A percentile compares a stretch with the other conserved stretches of the same genome.
These are phyloP conservation scores for Tolypocladium endophyticum DNA, from an alignment of 2,329 filamentous ascomycete genomes.

Conservation along the genomic window DNA sequence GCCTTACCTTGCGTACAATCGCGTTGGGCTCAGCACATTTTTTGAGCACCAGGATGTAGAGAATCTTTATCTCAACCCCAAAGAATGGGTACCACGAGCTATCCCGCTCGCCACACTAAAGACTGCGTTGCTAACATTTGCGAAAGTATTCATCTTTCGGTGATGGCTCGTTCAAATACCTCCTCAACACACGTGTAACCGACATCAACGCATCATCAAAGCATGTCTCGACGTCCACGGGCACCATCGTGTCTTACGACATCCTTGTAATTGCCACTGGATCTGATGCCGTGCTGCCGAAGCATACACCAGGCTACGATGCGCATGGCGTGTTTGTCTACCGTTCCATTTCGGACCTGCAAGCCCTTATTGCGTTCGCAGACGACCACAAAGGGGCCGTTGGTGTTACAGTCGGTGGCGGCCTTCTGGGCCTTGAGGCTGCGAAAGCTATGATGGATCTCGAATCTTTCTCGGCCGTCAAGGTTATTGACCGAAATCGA, in stretches of 20 bases:
- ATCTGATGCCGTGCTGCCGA: slow-evolving; percentile 67
- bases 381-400: slow-evolving; percentile 54
- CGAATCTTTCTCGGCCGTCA: slow-evolving; percentile 61
- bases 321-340: slow-evolving; percentile 84
- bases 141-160: no score
- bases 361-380: slow-evolving; percentile 66
- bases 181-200: slow-evolving; percentile 62
- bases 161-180: slow-evolving; percentile 58
- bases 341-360: slow-evolving; percentile 71
- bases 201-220: slow-evolving; percentile 40
- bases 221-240: slow-evolving; percentile 22
- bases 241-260: slow-evolving; percentile 63
- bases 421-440: slow-evolving; percentile 75
- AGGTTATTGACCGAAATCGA: slow-evolving; percentile 68
- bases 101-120: no score
- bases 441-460: slow-evolving; percentile 89
- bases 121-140: no score
- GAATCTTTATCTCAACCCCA: slow-evolving; percentile 77
- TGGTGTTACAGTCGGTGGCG: slow-evolving; percentile 74
- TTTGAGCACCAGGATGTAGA: slow-evolving; percentile 80
- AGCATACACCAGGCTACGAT: slow-evolving; percentile 64
- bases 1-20: slow-evolving; percentile 79
- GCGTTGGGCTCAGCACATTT: slow-evolving; percentile 80
- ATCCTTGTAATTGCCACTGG: slow-evolving; percentile 77
- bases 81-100: slow-evolving; percentile 55